Base-by-base conservation (phyloP, 1,284 basidiomycete species). In the Coriolopsis trogii region DNA sequence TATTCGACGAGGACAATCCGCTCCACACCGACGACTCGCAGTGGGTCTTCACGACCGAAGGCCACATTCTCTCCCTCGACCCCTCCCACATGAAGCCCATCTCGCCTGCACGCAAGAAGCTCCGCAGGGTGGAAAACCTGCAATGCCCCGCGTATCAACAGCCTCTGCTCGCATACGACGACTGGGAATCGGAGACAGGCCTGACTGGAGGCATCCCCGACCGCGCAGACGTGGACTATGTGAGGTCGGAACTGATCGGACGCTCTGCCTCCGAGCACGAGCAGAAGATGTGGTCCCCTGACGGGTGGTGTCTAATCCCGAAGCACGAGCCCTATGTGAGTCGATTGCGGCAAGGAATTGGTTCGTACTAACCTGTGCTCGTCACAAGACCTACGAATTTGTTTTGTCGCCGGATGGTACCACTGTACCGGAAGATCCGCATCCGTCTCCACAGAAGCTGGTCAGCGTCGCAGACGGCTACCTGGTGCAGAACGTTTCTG, bases 31-130 rank as follows among this genome's bases (percentile, higher is more conserved):
- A 91, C 58, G 85, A 91, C 63, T 89, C 85, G 2, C 86, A 90
- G 63, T 89, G 87, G 56, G 89, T 97, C 2, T 89, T 95, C 65
- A 93, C 93, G 1, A 98, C 95, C 0, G 95, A 98, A 70, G 95
- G 94, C 0, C 95, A 98, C 66, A 81, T 93, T n/a, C 75, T 98
- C 23, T 79, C 77, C 16, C 77, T 97, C 16, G 81, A 81, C 0
- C 67, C 59, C 10, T 62, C 79, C 38, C 73, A 82, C 38, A 70
- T 87, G 16, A 78, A 75, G 55, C 78, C 82, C 6, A 73, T 82
- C 26, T 84, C 87, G 5, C 55, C 76, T 8, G 73, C 79, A 4
- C 80, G 86, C 3, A 79, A 82, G 59, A 79, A 79, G 58, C 70
- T 87, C 54, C 84, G 88, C 24, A 76, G 80, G 26, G 78, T 81